Evolutionary conservation across 768 basidiomycete genomes (phyloP), one percentile per base, ranked within the genome.

Genomic region (Termitomyces sp.): DNA sequence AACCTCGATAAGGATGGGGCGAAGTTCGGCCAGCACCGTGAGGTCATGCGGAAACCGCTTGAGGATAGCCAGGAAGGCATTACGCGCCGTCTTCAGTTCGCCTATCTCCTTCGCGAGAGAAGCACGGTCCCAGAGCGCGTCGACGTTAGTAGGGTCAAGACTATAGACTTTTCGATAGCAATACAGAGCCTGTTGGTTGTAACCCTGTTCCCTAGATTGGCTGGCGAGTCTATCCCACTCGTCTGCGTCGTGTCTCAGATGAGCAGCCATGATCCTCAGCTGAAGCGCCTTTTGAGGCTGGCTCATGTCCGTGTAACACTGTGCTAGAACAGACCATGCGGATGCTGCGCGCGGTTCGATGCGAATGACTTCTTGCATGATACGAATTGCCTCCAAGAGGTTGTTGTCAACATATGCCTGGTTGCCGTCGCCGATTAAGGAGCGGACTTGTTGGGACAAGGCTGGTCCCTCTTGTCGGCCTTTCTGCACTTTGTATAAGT

Each of bases 351-450:
- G 85, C 2, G 96, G 94, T 70, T 99, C 96, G 59, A 95, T 92
- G 9, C 93, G 86, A 57, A 99, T 94, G 65, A 97, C 92, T 69
- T 98, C 94, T 70, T 89, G 87, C 84, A 95, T 91, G 31, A 88
- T 81, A 20, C 86, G 83, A 40, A 94, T 86, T 1, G 94, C 88
- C 65, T 88, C 81, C 2, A 79, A 74, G 9, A 86, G 75, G 59
- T 92, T 74, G 62, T 78, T 83, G 67, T 89, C 85, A 54, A 96
- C 84, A 72, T 92, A 97, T 2, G 90, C 89, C 68, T 91, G 86
- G 69, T 95, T 96, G 25, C 92, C 96, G 58, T 89, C 86, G 32
- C 94, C 93, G 55, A 98, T 86, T 17, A 96, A 76, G 0, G 83
- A 78, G 56, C 82, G 82, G 12, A 90, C 89, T 73, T 91, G 86